A percentile compares a stretch with the other conserved stretches of the same genome.
Conservation (phyloP, 2,329 filamentous ascomycete species). For the Shiraia bambusicola region DNA sequence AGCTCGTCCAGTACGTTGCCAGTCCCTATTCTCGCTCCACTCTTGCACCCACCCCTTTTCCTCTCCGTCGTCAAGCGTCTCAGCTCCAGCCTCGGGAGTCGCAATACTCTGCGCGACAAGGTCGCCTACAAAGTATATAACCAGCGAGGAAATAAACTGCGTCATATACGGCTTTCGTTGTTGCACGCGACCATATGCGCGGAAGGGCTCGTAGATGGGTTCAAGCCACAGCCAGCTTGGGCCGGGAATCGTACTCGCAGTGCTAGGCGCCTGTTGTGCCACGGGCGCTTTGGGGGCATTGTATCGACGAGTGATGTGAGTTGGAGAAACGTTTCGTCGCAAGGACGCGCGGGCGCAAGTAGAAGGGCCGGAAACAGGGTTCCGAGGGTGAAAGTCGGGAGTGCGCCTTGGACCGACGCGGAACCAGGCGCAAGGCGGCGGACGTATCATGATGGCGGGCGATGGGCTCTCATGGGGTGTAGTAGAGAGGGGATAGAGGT, state of each 20-base stretch:
- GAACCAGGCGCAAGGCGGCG: constrained; percentile 29
- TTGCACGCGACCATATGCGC: constrained; percentile 70
- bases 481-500: constrained; percentile 2
- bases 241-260: constrained; percentile 43
- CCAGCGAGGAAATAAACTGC: constrained; percentile 72
- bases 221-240: constrained; percentile 51
- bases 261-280: constrained; percentile 19
- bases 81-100: constrained; percentile 15
- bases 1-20: constrained; percentile 65
- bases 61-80: constrained; percentile 14
- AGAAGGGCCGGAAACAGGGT: constrained; percentile 5
- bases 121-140: constrained; percentile 79
- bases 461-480: constrained; percentile 11
- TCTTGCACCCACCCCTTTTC: constrained; percentile 42
- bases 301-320: constrained; percentile 13
- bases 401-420: constrained; percentile 29
- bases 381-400: constrained; percentile 10
- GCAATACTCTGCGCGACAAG: constrained; percentile 71
- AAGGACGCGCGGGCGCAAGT: constrained; percentile 8
- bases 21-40: constrained; percentile 49
- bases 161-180: constrained; percentile 72
- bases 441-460: constrained; percentile 32
- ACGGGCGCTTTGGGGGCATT: constrained; percentile 23
- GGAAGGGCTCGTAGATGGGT: constrained; percentile 49
- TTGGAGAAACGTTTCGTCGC: constrained; percentile 9